Evolutionary conservation across 2,329 filamentous ascomycete genomes (phyloP).

Genomic region (Penicillium sclerotiorum): DNA sequence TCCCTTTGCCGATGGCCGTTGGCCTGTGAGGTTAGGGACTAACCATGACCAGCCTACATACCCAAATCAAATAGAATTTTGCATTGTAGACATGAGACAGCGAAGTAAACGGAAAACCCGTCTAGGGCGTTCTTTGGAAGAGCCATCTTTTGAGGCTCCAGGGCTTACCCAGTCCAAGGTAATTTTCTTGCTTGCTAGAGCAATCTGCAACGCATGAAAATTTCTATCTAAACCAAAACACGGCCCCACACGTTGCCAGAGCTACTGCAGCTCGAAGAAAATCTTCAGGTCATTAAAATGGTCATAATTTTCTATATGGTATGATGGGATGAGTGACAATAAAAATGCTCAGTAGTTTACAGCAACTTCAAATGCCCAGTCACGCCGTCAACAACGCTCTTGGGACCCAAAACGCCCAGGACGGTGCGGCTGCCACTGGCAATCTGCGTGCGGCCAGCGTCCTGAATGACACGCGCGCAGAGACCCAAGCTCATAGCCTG

Average conservation of each 20-base stretch:
- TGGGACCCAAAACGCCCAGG: slow-evolving; percentile 79
- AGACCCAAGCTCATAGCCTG: slow-evolving; percentile 81
- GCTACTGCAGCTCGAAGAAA: neutral
- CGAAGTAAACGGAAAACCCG: neutral
- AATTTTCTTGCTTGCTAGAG: neutral
- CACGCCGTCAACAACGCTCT: slow-evolving; percentile 81
- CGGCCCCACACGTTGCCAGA: neutral
- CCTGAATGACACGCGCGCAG: slow-evolving; percentile 85
- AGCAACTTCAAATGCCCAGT: slow-evolving; percentile 84
- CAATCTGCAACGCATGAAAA: neutral
- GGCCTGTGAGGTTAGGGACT: slow-evolving; percentile 85
- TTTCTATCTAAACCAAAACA: neutral
- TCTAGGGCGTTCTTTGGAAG: neutral
- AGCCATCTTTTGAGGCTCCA: neutral
- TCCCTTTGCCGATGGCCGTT: slow-evolving; percentile 86
- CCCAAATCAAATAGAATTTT: slow-evolving; percentile 13
- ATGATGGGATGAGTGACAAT: neutral
- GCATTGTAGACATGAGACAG: neutral
- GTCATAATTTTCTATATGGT: slow-evolving; percentile 16
- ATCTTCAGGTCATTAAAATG: slow-evolving; percentile 21
- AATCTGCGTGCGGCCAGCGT: slow-evolving; percentile 97
- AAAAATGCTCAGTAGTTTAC: slow-evolving; percentile 47
- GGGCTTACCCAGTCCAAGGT: neutral
- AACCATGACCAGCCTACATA: slow-evolving; percentile 82
- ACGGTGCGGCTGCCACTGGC: slow-evolving; percentile 91